phyloP scores from a whole-genome alignment of 1,139 yeast genomes.

The Saccharomycopsis phalli region DNA sequence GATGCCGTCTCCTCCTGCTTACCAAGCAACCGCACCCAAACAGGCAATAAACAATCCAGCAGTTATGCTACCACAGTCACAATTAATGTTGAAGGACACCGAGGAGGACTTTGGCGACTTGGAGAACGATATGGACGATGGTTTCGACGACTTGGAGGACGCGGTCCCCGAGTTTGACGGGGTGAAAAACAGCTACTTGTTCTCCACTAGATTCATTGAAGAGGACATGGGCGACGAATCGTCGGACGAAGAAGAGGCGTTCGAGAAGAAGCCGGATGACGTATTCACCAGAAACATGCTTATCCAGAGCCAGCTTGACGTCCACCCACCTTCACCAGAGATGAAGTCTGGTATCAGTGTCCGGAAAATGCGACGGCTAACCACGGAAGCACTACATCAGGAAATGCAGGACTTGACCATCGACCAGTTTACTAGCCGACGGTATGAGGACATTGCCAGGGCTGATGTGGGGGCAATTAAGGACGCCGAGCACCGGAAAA shows the following conservation, averaged over 20 bases:
- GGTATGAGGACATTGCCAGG: constrained; percentile 6
- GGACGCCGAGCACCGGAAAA: neutral
- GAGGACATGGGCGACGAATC: neutral
- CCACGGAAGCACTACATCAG: neutral
- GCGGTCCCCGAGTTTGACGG: constrained; percentile 1
- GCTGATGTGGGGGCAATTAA: neutral
- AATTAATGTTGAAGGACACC: neutral
- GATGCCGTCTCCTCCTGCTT: constrained; percentile 2
- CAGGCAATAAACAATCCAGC: neutral
- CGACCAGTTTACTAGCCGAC: neutral
- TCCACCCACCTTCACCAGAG: neutral
- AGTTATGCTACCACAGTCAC: neutral
- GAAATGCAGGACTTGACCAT: constrained; percentile 3
- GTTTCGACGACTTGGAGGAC: constrained; percentile 3
- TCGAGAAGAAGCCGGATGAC: constrained; percentile 5
- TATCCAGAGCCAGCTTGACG: neutral
- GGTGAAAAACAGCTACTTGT: constrained; percentile 4
- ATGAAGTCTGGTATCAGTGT: too few relatives aligned
- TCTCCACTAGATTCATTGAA: constrained; percentile 2
- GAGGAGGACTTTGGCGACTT: neutral
- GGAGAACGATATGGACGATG: constrained; percentile 1
- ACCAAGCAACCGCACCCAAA: neutral
- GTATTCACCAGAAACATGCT: constrained; percentile 6
- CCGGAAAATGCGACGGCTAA: neutral
- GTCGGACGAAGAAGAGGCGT: neutral